Evolutionary conservation across 2,329 filamentous ascomycete species (phyloP), one percentile per base, ranked within the genome.

Genomic region (Hypoxylon sp.): DNA sequence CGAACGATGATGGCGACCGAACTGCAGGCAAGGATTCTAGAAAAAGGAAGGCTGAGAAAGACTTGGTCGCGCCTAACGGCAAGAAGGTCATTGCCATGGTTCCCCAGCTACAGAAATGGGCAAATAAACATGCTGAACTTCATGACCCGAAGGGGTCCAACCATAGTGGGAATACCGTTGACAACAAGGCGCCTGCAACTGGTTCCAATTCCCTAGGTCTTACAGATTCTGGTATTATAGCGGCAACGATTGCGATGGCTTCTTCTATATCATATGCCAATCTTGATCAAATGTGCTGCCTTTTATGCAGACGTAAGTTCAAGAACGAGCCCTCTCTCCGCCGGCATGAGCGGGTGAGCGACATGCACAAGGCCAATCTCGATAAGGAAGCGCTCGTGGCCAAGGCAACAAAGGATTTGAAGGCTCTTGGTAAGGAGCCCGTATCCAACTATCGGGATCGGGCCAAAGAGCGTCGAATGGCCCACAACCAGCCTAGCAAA

Each of bases 31-130:
- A 78, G 63, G 77, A 80, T 26, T 75, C 76, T 1, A 79, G 75
- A 63, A 79, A 79, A 57, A 71, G 77, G 72, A 90, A 90, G 74
- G 84, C 84, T 3, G 86, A 85, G 26, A 82, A 82, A 51, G 82
- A 82, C 8, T 67, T 79, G 13, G 57, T 75, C 3, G 72, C 74
- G 1, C 73, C 84, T 4, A 75, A 68, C 47, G 74, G 75, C 48
- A 84, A 83, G 67, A 83, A 88, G 71, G 82, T 84, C 6, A 84
- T 90, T 54, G 86, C 88, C 3, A 84, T 84, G 82, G 82, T 80
- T n/a, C 88, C 89, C 0, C 89, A 92, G 78, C 82, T 92, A 50
- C 88, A 92, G 77, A 91, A 91, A 77, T 92, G 90, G 90, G 88
- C 88, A 53, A 88, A 91, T 74, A 88, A 90, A 54, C 89, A 91